A percentile compares a stretch with the other conserved stretches of the same genome.
Evolutionary conservation across 2,329 filamentous ascomycete species (phyloP).

Genomic region (Aspergillus viridinutans): DNA sequence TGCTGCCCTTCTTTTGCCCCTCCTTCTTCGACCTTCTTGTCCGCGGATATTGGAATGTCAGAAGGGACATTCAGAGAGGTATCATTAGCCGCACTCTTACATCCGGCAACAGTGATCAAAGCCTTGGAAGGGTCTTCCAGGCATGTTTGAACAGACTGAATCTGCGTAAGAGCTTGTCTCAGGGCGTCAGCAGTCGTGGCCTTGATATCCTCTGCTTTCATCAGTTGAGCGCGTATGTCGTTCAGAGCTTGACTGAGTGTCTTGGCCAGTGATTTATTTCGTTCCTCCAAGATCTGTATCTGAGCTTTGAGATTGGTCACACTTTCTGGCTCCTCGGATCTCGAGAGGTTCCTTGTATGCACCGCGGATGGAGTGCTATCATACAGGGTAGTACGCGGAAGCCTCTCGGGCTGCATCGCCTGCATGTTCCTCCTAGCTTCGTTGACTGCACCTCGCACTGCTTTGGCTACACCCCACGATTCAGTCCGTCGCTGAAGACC

Average conservation of each 20-base stretch:
- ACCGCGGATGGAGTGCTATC: constrained; percentile 11
- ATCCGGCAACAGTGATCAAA: constrained; percentile 11
- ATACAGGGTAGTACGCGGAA: constrained; percentile 21
- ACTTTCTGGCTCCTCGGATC: constrained; percentile 10
- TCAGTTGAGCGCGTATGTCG: constrained; percentile 36
- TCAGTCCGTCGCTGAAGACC: constrained; percentile 47
- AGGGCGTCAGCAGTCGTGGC: constrained; percentile 26
- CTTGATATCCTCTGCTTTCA: constrained; percentile 21
- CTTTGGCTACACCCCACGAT: constrained; percentile 47
- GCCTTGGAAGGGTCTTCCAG: constrained; percentile 38
- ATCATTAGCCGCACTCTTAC: constrained; percentile 3
- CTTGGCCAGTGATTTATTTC: constrained; percentile 39
- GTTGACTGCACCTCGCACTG: constrained; percentile 45
- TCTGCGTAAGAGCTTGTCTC: constrained; percentile 35
- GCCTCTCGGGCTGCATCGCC: constrained; percentile 39
- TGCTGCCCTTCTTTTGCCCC: constrained; percentile 3
- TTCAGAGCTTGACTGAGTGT: constrained; percentile 40
- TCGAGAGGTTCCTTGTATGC: constrained; percentile 11
- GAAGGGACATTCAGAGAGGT: constrained; percentile 1
- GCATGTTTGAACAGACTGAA: constrained; percentile 42
- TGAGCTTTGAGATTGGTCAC: constrained; percentile 27
- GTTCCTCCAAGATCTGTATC: constrained; percentile 34
- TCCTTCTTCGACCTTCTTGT: not conserved
- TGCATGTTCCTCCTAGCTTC: constrained; percentile 47
- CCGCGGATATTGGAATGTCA: not conserved